Evolutionary conservation across 352 stramenopile genomes (phyloP).

Genomic region (Phytophthora macrochlamydospora): DNA sequence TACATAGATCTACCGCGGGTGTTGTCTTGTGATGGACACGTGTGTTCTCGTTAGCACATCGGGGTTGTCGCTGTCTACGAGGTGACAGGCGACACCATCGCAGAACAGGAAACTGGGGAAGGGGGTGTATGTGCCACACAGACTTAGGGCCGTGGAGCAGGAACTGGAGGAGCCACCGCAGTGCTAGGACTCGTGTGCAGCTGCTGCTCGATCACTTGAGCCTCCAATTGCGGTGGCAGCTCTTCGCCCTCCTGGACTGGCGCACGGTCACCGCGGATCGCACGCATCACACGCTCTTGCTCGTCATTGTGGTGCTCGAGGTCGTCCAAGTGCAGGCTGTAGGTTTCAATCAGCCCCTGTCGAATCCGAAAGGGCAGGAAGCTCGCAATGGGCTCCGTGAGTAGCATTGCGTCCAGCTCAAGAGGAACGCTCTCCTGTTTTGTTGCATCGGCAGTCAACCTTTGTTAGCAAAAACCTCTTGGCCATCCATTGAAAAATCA

Average conservation of each 20-base stretch:
- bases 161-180: constrained; percentile 22
- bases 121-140: not conserved
- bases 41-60: constrained; percentile 21
- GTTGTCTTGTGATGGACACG: constrained; percentile 23
- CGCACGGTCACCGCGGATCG: constrained; percentile 68
- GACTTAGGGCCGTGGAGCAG: constrained; percentile 19
- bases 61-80: constrained; percentile 18
- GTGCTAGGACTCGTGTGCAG: constrained; percentile 26
- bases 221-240: constrained; percentile 37
- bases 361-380: constrained; percentile 86
- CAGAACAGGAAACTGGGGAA: constrained; percentile 4
- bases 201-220: constrained; percentile 43
- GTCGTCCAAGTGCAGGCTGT: constrained; percentile 88
- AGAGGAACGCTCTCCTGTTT: constrained; percentile 83
- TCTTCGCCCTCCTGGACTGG: constrained; percentile 38
- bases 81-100: constrained; percentile 3
- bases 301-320: constrained; percentile 84
- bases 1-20: not conserved
- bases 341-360: constrained; percentile 88
- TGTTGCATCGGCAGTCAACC: too few species aligned
- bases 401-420: constrained; percentile 82
- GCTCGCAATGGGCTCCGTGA: constrained; percentile 83
- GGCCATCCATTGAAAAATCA: not conserved
- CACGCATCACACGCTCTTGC: constrained; percentile 81
- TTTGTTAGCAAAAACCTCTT: constrained; percentile 4